Conservation (phyloP, 805 yeast genomes). For the Henningerozyma blattae region DNA sequence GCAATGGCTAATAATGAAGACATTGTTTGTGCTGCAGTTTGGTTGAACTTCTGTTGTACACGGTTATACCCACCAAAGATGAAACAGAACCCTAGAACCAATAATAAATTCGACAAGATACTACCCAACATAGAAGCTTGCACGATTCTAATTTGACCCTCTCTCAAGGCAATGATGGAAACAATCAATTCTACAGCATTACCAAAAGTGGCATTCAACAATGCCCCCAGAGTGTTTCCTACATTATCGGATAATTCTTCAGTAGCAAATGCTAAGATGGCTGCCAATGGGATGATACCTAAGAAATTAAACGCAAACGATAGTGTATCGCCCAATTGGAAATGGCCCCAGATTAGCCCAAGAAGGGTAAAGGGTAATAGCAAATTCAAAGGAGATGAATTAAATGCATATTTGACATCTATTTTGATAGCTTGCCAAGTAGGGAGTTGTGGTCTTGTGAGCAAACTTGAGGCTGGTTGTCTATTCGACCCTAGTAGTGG, state of each 20-base stretch:
- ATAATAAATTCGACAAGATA: conserved; percentile 70
- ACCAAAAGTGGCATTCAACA: conserved; percentile 92
- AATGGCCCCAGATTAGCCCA: conserved; percentile 59
- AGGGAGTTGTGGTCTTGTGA: too few species aligned
- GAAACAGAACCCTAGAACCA: conserved; percentile 90
- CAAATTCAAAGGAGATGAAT: conserved; percentile 62
- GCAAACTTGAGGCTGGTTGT: too few species aligned
- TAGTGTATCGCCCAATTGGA: conserved; percentile 41
- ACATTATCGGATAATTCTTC: conserved; percentile 80
- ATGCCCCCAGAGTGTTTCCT: conserved; percentile 86
- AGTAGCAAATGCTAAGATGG: conserved; percentile 80
- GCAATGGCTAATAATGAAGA: conserved; percentile 84
- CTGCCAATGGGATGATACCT: conserved; percentile 88
- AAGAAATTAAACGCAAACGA: conserved; percentile 68
- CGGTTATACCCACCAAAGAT: conserved; percentile 83
- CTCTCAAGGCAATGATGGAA: conserved; percentile 73
- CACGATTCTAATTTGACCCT: conserved; percentile 82
- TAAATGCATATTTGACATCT: conserved; percentile 19
- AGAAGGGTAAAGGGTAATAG: conserved; percentile 73
- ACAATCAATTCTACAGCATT: conserved; percentile 95
- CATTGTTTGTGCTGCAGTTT: conserved; percentile 97
- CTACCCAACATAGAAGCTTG: conserved; percentile 97
- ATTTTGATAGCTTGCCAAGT: conserved; percentile 11
- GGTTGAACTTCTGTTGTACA: conserved; percentile 78
- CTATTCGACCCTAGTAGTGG: too few species aligned